Base-by-base conservation (phyloP, 2,329 filamentous ascomycete species). In the Xylariaceae sp. region DNA sequence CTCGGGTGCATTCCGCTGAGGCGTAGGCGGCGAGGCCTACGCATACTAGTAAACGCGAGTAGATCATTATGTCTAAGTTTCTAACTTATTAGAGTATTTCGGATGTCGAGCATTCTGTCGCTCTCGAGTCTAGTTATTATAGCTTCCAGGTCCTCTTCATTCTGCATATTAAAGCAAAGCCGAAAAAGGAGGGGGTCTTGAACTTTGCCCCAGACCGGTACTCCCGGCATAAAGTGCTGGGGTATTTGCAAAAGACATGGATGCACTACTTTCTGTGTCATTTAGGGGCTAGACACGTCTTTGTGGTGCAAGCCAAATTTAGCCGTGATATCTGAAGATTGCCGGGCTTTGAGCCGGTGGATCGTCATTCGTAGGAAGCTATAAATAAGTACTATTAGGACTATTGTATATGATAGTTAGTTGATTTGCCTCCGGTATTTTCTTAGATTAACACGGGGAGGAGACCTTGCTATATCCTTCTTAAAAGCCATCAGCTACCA, bases 1-100 rank as follows among this genome's bases (percentile, higher is more conserved):
- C 62, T 19, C 66, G 63, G 44, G 43, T 62, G 46, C 66, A 69
- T 44, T 58, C 63, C 45, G 66, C 66, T 18, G 54, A 51, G 26
- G 50, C 64, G 20, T 58, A 55, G 14, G 63, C 50, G 20, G 50
- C 61, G 29, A 69, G 61, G 40, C 52, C 55, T 1, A 44, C 50
- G 44, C 48, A 44, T 2, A 53, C 44, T 10, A 68, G 32, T 1
- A 65, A 7, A 45, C 48, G 21, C 5, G 64, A 56, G 45, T 59
- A 60, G 44, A 67, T 60, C 62, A 64, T 67, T 7, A 20, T 18
- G 43, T n/a, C 14, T n/a, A n/a, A n/a, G 56, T 48, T 50, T 52
- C 12, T 20, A 4, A 48, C 10, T n/a, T 44, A 23, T 41, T 14
- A 19, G 10, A 16, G n/a, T 32, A 7, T 19, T 37, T 52, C 10